Evolutionary conservation across 2,329 filamentous ascomycete genomes (phyloP).

Genomic region (Arthrobotrys pseudoclavata): DNA sequence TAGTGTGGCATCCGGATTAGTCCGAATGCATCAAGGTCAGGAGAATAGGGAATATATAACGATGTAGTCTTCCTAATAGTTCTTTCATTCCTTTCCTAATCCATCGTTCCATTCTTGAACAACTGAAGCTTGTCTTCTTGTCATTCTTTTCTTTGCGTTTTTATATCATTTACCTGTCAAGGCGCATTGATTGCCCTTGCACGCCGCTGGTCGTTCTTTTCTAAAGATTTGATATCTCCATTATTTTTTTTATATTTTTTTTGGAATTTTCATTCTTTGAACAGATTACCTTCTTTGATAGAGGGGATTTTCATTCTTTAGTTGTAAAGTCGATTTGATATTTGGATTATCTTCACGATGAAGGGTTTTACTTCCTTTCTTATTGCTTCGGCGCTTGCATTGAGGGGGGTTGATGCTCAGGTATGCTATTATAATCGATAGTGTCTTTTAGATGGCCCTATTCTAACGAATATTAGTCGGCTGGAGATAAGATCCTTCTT

Average conservation of each 20-base stretch:
- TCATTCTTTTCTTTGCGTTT: conserved; percentile 53
- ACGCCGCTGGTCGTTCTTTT: conserved; percentile 60
- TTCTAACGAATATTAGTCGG: conserved; percentile 2
- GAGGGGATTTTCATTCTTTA: conserved; percentile 56
- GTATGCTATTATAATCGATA: conserved; percentile 22
- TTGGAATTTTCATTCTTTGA: conserved; percentile 33
- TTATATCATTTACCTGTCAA: conserved; percentile 59
- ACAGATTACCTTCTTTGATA: conserved; percentile 40
- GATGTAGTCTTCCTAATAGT: conserved; percentile 32
- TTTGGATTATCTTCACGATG: conserved; percentile 41
- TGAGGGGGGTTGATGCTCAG: conserved; percentile 45
- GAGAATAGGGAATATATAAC: conserved; percentile 22
- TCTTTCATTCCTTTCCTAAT: conserved; percentile 31
- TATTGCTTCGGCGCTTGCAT: conserved; percentile 52
- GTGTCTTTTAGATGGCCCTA: neutral
- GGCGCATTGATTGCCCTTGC: conserved; percentile 64
- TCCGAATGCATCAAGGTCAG: conserved; percentile 7
- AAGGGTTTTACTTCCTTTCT: conserved; percentile 54
- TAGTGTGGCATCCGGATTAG: conserved; percentile 21
- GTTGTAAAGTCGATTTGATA: conserved; percentile 55
- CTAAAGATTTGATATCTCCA: conserved; percentile 57
- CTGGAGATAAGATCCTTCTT: conserved; percentile 62
- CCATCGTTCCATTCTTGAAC: conserved; percentile 32
- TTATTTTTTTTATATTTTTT: conserved; percentile 49
- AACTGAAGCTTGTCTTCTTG: conserved; percentile 52